Percentiles rank a stretch among this genome's conserved stretches.
phyloP scores from a whole-genome alignment of 2,329 filamentous ascomycete genomes.

The Lomentospora prolificans region DNA sequence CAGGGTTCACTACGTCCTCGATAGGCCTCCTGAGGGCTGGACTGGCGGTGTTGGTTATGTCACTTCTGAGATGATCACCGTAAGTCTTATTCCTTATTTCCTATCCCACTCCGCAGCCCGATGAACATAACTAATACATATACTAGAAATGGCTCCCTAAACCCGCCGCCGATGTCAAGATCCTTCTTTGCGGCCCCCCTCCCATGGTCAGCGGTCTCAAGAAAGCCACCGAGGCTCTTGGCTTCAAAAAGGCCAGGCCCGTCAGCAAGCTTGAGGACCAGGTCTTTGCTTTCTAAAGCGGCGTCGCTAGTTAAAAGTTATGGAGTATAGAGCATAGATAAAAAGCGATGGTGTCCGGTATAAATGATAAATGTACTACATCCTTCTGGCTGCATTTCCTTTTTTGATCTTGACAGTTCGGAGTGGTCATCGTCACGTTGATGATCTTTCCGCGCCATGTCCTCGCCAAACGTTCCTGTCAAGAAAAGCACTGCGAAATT shows the following conservation, averaged over 20 bases:
- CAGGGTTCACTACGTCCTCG: conserved; percentile 87
- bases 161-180: conserved; percentile 79
- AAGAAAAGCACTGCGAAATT: no score
- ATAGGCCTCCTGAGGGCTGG: conserved; percentile 91
- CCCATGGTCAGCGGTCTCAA: conserved; percentile 97
- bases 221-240: conserved; percentile 83
- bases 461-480: no score
- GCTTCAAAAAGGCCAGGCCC: conserved; percentile 83
- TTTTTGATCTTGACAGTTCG: neutral
- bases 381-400: neutral
- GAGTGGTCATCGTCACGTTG: neutral
- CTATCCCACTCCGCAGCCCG: neutral
- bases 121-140: conserved; percentile 14
- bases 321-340: conserved; percentile 5
- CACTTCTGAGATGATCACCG: conserved; percentile 89
- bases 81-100: conserved; percentile 25
- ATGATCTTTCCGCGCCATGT: no score
- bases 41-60: conserved; percentile 89
- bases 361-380: neutral
- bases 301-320: neutral
- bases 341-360: neutral
- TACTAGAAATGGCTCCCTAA: conserved; percentile 66
- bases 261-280: conserved; percentile 98
- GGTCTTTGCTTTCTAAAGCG: conserved; percentile 74
- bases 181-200: conserved; percentile 88